Evolutionary conservation across 2,329 filamentous ascomycete species (phyloP), one percentile per base, ranked within the genome.

Genomic region (Alternaria brassicae): DNA sequence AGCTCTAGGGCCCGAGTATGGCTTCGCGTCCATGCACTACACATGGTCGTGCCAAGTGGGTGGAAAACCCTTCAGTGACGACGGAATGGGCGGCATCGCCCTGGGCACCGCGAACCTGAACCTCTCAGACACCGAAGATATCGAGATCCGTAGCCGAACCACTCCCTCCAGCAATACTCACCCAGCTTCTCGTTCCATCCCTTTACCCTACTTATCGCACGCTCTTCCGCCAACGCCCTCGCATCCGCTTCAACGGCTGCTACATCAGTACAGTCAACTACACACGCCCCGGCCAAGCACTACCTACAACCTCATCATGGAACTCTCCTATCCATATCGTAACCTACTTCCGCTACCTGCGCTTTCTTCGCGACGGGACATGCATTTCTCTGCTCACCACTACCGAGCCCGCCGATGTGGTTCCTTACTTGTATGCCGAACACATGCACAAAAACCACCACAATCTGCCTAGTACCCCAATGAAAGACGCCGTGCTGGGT

Each of bases 251-350:
- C 83, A 95, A 95, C 71, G 95, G 95, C 25, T 91, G 92, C 79
- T 99, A 99, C 81, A 98, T 99, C 78, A 92, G 89, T 77, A 98
- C 94, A 0, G 93, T 97, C 59, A 98, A 98, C 80, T 99, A 99
- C 79, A 88, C 92, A 49, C 91, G 95, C 23, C 82, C 92, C 0
- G 95, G 95, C 30, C 90, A 90, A 59, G 84, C 89, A 10, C 89
- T 88, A 3, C 84, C 86, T 19, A 89, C 88, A 64, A 88, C 88
- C 54, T 80, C 90, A 17, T 89, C 91, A 1, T 97, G 93, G 92
- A 73, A 74, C 57, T 89, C 86, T 23, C 93, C 93, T 8, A 90
- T 98, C 34, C 93, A 96, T 75, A 96, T 98, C 58, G 93, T 99
- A 48, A 99, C 95, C 0, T 99, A 98, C 80, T 99, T 96, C 81